phyloP scores from a whole-genome alignment of 192 early-diverging fungal species.

The Coemansia brasiliensis region DNA sequence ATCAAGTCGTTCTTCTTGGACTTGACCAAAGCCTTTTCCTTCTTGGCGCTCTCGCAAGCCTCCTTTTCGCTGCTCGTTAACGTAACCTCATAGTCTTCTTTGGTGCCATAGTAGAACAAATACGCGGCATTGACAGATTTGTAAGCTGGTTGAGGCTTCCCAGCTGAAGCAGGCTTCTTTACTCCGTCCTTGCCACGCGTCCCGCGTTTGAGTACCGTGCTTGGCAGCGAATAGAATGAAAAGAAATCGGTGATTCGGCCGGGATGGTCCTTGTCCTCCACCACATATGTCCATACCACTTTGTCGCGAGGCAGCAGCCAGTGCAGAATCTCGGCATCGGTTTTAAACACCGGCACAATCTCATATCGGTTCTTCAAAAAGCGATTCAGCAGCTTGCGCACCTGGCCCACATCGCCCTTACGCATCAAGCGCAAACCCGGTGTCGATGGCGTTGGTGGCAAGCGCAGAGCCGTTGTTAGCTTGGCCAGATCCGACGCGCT shows the following conservation, averaged over 20 bases:
- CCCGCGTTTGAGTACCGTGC: conserved; percentile 74
- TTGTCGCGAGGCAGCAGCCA: conserved; percentile 82
- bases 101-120: conserved; percentile 87
- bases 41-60: conserved; percentile 42
- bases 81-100: conserved; percentile 40
- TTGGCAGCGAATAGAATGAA: conserved; percentile 95
- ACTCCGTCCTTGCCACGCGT: conserved; percentile 17
- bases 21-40: conserved; percentile 43
- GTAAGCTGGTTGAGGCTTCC: neutral
- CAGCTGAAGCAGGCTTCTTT: neutral
- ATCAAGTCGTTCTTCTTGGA: conserved; percentile 38
- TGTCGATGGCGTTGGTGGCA: conserved; percentile 45
- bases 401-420: conserved; percentile 70
- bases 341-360: conserved; percentile 69
- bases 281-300: conserved; percentile 95
- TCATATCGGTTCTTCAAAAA: conserved; percentile 66
- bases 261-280: conserved; percentile 65
- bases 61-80: conserved; percentile 40
- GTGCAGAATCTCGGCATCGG: conserved; percentile 85
- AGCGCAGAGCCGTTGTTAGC: conserved; percentile 15
- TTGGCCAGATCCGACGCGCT: conserved; percentile 31
- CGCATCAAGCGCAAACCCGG: conserved; percentile 81
- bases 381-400: conserved; percentile 72
- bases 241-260: conserved; percentile 82
- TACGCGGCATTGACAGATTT: conserved; percentile 86